Percentiles rank a stretch among this genome's conserved stretches.
Conservation (phyloP, 1,284 basidiomycete genomes). For the Apiotrichum gamsii region DNA sequence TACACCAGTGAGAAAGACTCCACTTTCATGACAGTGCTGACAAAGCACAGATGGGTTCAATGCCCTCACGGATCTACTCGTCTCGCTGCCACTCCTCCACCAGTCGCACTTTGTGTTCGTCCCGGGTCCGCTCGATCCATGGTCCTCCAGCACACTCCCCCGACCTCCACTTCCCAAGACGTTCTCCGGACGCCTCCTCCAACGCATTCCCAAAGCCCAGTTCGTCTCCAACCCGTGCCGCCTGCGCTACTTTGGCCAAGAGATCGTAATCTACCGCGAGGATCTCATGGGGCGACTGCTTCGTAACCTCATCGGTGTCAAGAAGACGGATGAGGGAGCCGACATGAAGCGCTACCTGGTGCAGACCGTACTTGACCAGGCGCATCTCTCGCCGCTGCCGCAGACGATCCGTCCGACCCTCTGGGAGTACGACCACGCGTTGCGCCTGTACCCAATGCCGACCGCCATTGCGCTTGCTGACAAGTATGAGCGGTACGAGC, state of each 20-base stretch:
- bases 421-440: slow-evolving; percentile 84
- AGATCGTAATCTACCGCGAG: slow-evolving; percentile 89
- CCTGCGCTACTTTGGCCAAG: slow-evolving; percentile 90
- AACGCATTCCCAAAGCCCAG: slow-evolving; percentile 67
- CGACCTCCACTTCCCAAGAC: slow-evolving; percentile 69
- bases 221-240: slow-evolving; percentile 91
- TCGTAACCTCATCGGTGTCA: slow-evolving; percentile 79
- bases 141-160: slow-evolving; percentile 70
- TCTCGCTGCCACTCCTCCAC: slow-evolving; percentile 71
- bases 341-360: slow-evolving; percentile 85
- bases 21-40: background rate
- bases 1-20: slow-evolving; percentile 84
- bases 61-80: slow-evolving; percentile 73
- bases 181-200: slow-evolving; percentile 62
- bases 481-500: slow-evolving; percentile 89
- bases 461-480: slow-evolving; percentile 93
- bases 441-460: slow-evolving; percentile 91
- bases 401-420: slow-evolving; percentile 77
- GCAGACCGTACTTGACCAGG: slow-evolving; percentile 86
- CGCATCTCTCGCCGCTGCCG: slow-evolving; percentile 80
- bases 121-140: slow-evolving; percentile 85
- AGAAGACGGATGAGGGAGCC: slow-evolving; percentile 65
- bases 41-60: slow-evolving; percentile 70
- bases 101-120: slow-evolving; percentile 87
- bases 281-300: slow-evolving; percentile 92